A percentile compares a stretch with the other conserved stretches of the same genome.
These are phyloP conservation scores for Candida oleophila DNA, from an alignment of 805 yeast species.

Conservation along the genomic window DNA sequence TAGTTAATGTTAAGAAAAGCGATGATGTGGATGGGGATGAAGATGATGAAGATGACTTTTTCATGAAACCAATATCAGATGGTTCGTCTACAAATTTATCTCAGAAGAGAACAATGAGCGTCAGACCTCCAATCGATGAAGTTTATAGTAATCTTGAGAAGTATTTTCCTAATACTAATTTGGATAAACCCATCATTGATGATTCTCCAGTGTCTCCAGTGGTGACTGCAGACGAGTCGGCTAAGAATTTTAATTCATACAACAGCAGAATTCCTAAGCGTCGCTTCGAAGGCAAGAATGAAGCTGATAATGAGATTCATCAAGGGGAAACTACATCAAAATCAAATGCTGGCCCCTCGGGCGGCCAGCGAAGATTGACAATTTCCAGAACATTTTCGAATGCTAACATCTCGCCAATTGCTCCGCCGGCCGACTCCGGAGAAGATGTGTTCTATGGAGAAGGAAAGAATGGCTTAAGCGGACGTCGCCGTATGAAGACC, in stretches of 20 bases:
- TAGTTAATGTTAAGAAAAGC: slow-evolving; percentile 1
- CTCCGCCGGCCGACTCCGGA: slow-evolving; percentile 22
- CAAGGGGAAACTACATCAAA: not conserved
- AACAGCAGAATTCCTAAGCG: not conserved
- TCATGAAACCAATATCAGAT: slow-evolving; percentile 15
- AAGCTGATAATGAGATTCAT: slow-evolving; percentile 8
- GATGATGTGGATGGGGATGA: slow-evolving; percentile 22
- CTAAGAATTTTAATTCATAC: not conserved
- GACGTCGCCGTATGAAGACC: slow-evolving; percentile 73
- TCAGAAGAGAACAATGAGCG: slow-evolving; percentile 43
- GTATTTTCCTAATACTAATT: slow-evolving; percentile 88
- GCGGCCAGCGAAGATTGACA: slow-evolving; percentile 26
- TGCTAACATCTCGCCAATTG: slow-evolving; percentile 39
- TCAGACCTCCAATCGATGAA: slow-evolving; percentile 94
- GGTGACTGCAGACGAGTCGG: not conserved
- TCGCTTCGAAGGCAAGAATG: not conserved
- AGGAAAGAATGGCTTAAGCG: slow-evolving; percentile 35
- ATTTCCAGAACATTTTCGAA: slow-evolving; percentile 45
- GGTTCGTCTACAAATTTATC: not conserved
- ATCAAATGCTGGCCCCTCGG: not conserved
- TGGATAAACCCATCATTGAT: slow-evolving; percentile 85
- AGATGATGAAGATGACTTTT: slow-evolving; percentile 30
- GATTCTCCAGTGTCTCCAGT: slow-evolving; percentile 64
- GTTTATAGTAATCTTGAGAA: slow-evolving; percentile 87
- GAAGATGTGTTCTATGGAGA: slow-evolving; percentile 39